Evolutionary conservation across 2,329 filamentous ascomycete species (phyloP).

Genomic region (Fusarium sp.): DNA sequence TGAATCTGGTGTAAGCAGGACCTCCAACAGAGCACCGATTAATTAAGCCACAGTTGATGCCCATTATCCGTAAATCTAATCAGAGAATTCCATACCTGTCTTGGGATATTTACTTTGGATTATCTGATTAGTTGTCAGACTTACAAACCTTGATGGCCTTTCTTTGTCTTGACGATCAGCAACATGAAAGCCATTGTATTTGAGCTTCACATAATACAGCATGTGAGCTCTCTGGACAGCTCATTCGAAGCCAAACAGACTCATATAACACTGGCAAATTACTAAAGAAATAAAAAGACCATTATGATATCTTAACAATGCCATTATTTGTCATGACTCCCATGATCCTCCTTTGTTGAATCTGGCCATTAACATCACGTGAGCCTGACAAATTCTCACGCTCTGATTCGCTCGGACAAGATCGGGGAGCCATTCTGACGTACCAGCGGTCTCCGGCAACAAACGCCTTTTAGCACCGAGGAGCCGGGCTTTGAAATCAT

Average conservation of each 20-base stretch:
- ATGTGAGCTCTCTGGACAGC: background rate
- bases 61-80: too few relatives aligned
- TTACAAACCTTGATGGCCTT: background rate
- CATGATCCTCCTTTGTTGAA: background rate
- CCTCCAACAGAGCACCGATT: background rate
- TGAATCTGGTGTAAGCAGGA: background rate
- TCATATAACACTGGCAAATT: background rate
- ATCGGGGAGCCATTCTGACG: conserved; percentile 42
- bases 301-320: background rate
- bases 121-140: background rate
- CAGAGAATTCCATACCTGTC: background rate
- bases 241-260: background rate
- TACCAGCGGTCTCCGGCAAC: conserved; percentile 40
- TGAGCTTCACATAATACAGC: background rate
- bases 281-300: background rate
- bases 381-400: conserved; percentile 44
- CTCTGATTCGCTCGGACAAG: conserved; percentile 50
- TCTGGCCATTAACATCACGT: conserved; percentile 2
- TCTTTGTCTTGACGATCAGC: background rate
- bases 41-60: background rate
- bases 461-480: conserved; percentile 45
- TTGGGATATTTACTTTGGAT: background rate
- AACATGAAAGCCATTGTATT: background rate
- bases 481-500: conserved; percentile 40
- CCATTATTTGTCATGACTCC: background rate